Evolutionary conservation across 495 filamentous ascomycete genomes (phyloP), one percentile per base, ranked within the genome.

Genomic region (Aspergillus asperescens): DNA sequence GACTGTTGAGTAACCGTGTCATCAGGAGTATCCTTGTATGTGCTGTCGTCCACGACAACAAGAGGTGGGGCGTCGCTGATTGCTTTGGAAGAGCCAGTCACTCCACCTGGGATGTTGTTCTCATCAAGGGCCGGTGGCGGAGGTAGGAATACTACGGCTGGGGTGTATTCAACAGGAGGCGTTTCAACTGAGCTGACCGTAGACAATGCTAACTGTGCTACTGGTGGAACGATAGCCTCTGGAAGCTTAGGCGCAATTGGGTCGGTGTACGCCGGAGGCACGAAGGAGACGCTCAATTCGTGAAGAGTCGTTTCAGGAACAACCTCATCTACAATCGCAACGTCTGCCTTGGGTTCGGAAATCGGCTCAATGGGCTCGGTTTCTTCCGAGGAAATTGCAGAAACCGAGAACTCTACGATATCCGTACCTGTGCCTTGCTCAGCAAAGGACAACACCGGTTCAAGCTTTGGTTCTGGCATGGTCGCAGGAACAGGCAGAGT

Each of bases 1-100:
- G 47, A 70, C 51, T 68, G 71, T 39, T 74, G 67, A 25, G 74
- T 71, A 20, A 63, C 70, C 27, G 72, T 66, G 15, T 46, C 59
- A 25, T 60, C 58, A 16, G 59, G 62, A 19, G 68, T 60, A 50
- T 68, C 57, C 31, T 81, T 77, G 42, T 64, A 65, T 19, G 74
- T 74, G 37, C 78, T 71, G 57, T 84, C 81, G 62, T 86, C 81
- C 25, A 76, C 74, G 54, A 84, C 56, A 29, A 65, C 54, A 13
- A 70, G 45, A 5, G 58, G 58, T 7, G 64, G 54, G 5, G 41
- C 52, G 18, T 59, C 54, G 20, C 58, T 43, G 16, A 52, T 59
- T 9, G 58, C 41, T 22, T 56, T 60, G 35, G 62, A 57, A 27
- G 47, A 44, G 10, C 56, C 31, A 27, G 44, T 20, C 13, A 37